Conservation (phyloP, 768 basidiomycete species). For the Leccinellum luteum region DNA sequence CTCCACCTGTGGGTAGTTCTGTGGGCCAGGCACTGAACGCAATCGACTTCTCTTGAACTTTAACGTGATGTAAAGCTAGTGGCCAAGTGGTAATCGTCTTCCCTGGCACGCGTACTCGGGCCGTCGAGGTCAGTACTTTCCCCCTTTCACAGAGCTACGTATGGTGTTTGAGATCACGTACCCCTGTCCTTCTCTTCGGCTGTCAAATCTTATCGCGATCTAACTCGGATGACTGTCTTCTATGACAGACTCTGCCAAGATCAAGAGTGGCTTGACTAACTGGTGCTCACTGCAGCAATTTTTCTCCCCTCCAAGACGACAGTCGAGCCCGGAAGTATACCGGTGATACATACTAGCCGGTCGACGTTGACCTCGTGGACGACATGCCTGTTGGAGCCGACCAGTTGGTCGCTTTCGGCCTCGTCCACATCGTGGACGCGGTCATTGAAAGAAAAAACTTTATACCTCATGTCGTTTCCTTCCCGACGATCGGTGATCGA, state of each 20-base stretch:
- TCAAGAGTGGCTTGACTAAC: not conserved
- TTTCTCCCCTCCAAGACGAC: not conserved
- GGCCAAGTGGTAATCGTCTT: not conserved
- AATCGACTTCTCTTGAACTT: slow-evolving; percentile 7
- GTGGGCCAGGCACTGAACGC: slow-evolving; percentile 5
- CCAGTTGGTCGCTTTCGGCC: not conserved
- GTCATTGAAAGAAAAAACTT: slow-evolving; percentile 1
- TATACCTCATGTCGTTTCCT: slow-evolving; percentile 10
- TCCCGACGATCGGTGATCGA: slow-evolving; percentile 9
- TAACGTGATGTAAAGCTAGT: not conserved
- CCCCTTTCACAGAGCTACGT: not conserved
- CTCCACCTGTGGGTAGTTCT: slow-evolving; percentile 6
- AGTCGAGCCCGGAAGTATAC: not conserved
- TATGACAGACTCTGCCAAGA: not conserved
- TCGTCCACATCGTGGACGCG: not conserved
- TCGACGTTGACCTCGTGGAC: slow-evolving; percentile 9
- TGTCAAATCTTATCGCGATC: slow-evolving; percentile 9
- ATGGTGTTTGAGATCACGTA: not conserved
- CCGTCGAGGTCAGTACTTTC: not conserved
- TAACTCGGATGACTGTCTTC: not conserved
- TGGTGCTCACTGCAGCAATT: not conserved
- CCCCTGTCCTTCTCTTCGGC: not conserved
- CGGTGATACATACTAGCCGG: not conserved
- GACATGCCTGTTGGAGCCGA: slow-evolving; percentile 9
- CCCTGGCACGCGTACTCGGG: not conserved